Evolutionary conservation across 306 rosid genomes (phyloP).

Genomic region (peach (Prunus persica)): Prunus_persica_NCBIv2 NC_034015.1:9038001-9038500

Average conservation of each 20-base stretch:
- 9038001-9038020: too few species aligned
- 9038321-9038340: slow-evolving; percentile 5
- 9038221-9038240: slow-evolving; percentile 37
- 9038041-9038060: too few species aligned
- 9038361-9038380: not conserved
- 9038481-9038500: not conserved
- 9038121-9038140: not conserved
- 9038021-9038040: too few species aligned
- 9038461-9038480: not conserved
- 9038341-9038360: not conserved
- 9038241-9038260: slow-evolving; percentile 25
- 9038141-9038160: not conserved
- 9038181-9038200: slow-evolving; percentile 21
- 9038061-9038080: too few species aligned
- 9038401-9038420: not conserved
- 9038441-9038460: not conserved
- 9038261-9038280: slow-evolving; percentile 2
- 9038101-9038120: too few species aligned
- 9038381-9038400: not conserved
- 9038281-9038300: slow-evolving; percentile 1
- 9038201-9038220: slow-evolving; percentile 45
- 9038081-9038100: too few species aligned
- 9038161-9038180: not conserved
- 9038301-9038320: not conserved
- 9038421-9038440: not conserved